Evolutionary conservation across 208 protist genomes (phyloP), one percentile per base, ranked within the genome.

Genomic region (Trypanosoma caninum): DNA sequence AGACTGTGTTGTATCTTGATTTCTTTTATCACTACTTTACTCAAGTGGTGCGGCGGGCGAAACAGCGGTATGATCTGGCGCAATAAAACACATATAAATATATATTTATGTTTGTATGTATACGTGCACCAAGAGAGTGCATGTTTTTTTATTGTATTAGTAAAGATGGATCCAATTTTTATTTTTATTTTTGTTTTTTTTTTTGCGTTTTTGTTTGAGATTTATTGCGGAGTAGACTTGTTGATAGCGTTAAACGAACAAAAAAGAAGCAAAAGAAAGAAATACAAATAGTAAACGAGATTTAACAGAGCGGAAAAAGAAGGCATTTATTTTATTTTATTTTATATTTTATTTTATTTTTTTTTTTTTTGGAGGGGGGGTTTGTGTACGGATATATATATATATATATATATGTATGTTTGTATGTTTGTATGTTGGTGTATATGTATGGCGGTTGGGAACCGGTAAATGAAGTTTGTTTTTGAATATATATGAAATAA

Each of bases 21-120:
- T 99, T 99, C 64, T 99, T 99, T 76, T 98, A 98, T 62, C 83
- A 96, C 52, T 98, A 98, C 73, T 59, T 98, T 28, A 84, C 67
- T 16, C 87, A 94, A 54, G 91, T 94, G 3, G 68, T 92, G 53
- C 69, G 74, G n/a, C 74, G 69, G 11, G 84, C 87, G 31, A 95
- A 88, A 64, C 70, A 87, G 50, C 59, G 72, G 1, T 95, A 92
- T 69, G 82, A 92, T 35, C 56, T 95, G 52, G 80, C 79, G 6
- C 80, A 69, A 22, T 93, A 80, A 20, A 41, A n/a, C n/a, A n/a
- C n/a, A n/a, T n/a, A n/a, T n/a, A n/a, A n/a, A n/a, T n/a, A n/a
- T n/a, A n/a, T n/a, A n/a, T n/a, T n/a, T n/a, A n/a, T n/a, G n/a
- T n/a, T n/a, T n/a, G n/a, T n/a, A n/a, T n/a, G n/a, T n/a, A n/a